Evolutionary conservation across 2,329 filamentous ascomycete genomes (phyloP), one percentile per base, ranked within the genome.

Genomic region (Trichophyton rubrum): DNA sequence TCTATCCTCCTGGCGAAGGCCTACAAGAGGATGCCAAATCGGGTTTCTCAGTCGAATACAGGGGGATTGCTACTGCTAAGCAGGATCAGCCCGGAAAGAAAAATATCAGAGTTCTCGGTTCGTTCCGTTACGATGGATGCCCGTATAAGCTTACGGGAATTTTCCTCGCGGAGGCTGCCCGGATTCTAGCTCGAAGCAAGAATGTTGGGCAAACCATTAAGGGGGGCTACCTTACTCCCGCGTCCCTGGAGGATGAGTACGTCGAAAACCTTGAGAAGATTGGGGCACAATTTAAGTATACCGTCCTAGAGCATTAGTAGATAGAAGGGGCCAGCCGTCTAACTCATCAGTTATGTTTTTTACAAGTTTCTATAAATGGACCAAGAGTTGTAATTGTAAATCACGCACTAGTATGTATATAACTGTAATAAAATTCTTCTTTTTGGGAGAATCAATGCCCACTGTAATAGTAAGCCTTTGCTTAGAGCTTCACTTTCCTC

Each of bases 1-100:
- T 81, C 38, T 78, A 75, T 59, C 70, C 74, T n/a, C 80, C 80
- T 2, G 81, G 82, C 1, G 65, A 75, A 30, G 81, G 81, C 0
- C 77, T 79, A 1, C 68, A 68, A 3, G 73, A 71, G 64, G 77
- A 81, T 68, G 75, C 66, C 58, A 73, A 66, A 49, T 63, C 63
- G 40, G 70, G 73, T 56, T 74, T 78, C 58, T 66, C 62, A 9
- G 56, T 77, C 3, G 76, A 78, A 63, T 73, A 73, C 62, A 72
- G 77, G 51, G 76, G 75, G n/a, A 64, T 79, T 20, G 76, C 75
- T 1, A 75, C 73, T 20, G 74, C 75, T 1, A 74, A 78, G 57
- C 70, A 75, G 55, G 65, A 67, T 11, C 41, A 60, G 6, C 40
- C 49, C 0, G 57, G 47, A 33, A 59, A 59, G 0, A 66, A 68